Conservation (phyloP, 352 stramenopile species). For the Globisporangium yorkense region DNA sequence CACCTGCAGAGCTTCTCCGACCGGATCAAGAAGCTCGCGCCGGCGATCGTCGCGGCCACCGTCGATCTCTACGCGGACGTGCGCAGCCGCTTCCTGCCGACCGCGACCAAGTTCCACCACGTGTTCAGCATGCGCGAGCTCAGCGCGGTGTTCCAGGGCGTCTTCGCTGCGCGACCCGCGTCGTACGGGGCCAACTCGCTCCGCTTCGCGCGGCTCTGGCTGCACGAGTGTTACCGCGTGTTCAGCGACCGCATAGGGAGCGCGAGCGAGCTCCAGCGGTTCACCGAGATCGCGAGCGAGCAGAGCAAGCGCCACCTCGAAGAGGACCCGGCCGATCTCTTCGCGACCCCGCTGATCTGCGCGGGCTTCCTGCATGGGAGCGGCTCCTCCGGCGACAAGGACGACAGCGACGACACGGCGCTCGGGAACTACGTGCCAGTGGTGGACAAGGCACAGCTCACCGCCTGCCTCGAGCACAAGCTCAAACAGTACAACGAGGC, state of each 20-base stretch:
- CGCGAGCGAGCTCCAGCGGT: constrained; percentile 65
- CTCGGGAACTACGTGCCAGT: constrained; percentile 44
- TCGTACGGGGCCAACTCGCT: constrained; percentile 52
- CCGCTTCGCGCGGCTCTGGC: constrained; percentile 79
- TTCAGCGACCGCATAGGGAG: constrained; percentile 89
- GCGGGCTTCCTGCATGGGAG: constrained; percentile 44
- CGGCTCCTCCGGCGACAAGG: constrained; percentile 2
- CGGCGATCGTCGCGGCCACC: constrained; percentile 66
- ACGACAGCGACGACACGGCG: constrained; percentile 3
- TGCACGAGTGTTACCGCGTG: constrained; percentile 89
- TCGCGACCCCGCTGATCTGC: constrained; percentile 64
- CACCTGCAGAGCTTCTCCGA: constrained; percentile 74
- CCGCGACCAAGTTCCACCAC: constrained; percentile 91
- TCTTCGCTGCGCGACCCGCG: constrained; percentile 65
- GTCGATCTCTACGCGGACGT: constrained; percentile 82
- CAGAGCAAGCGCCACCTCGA: constrained; percentile 87
- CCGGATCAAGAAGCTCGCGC: constrained; percentile 62
- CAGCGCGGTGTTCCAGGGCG: constrained; percentile 80
- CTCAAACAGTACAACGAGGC: constrained; percentile 89
- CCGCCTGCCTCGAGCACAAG: constrained; percentile 47
- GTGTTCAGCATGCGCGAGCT: constrained; percentile 91
- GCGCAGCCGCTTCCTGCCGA: constrained; percentile 76
- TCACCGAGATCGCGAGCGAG: constrained; percentile 78
- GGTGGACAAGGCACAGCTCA: constrained; percentile 45
- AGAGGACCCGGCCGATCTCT: constrained; percentile 70